Conservation (phyloP, 1,139 yeast genomes). For the Candida tetrigidarum region DNA sequence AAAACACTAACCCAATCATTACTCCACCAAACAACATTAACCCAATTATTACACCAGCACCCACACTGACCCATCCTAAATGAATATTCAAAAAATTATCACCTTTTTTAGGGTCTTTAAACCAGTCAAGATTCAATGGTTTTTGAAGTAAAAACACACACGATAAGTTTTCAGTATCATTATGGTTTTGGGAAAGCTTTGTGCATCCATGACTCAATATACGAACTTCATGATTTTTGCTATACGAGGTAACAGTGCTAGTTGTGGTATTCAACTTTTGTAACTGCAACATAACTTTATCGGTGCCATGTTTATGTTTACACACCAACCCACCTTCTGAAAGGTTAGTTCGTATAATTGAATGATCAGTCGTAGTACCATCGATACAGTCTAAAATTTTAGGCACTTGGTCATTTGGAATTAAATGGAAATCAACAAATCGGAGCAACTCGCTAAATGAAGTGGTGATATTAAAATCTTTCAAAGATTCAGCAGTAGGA, state of each 20-base stretch:
- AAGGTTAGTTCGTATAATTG: conserved; percentile 34
- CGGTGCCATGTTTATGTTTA: conserved; percentile 43
- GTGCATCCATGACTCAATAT: conserved; percentile 73
- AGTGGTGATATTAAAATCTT: conserved; percentile 54
- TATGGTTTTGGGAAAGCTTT: conserved; percentile 27
- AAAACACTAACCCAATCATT: conserved; percentile 31
- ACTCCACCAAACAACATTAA: conserved; percentile 43
- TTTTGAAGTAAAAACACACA: conserved; percentile 77
- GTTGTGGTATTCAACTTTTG: conserved; percentile 12
- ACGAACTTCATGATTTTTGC: conserved; percentile 64
- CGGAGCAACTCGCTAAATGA: conserved; percentile 49
- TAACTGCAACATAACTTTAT: conserved; percentile 37
- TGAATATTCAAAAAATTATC: conserved; percentile 56
- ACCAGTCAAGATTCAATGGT: conserved; percentile 63
- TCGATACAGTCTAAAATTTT: conserved; percentile 36
- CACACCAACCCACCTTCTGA: conserved; percentile 48
- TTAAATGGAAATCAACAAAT: conserved; percentile 68
- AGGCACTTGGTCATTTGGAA: conserved; percentile 55
- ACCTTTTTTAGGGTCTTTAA: conserved; percentile 33
- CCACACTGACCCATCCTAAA: conserved; percentile 67
- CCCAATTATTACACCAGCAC: conserved; percentile 68
- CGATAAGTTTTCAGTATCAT: conserved; percentile 27
- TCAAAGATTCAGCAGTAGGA: conserved; percentile 66
- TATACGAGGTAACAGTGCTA: conserved; percentile 40
- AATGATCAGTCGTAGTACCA: conserved; percentile 13